These are phyloP conservation scores for Gossypium mustelinum DNA, from an alignment of 345 rosid species.

Conservation along the genomic window DNA sequence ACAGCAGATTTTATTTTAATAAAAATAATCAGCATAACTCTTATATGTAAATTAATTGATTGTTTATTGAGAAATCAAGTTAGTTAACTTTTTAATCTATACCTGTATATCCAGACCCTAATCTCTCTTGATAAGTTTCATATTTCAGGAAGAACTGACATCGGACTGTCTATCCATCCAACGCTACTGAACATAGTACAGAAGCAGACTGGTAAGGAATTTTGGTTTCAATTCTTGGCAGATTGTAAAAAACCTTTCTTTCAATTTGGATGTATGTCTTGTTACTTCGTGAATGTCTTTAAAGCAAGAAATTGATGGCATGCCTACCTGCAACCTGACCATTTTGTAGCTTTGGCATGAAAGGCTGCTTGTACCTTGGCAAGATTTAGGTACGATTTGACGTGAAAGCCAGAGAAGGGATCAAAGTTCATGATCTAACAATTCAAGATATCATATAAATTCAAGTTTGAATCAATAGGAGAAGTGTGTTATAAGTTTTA, in stretches of 20 bases:
- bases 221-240: neutral
- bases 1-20: conserved; percentile 12
- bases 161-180: conserved; percentile 29
- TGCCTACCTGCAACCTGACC: conserved; percentile 38
- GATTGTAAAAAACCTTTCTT: neutral
- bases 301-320: neutral
- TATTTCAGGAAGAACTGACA: conserved; percentile 35
- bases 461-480: neutral
- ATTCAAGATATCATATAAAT: neutral
- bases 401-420: conserved; percentile 39
- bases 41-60: neutral
- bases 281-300: neutral
- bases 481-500: neutral
- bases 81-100: neutral
- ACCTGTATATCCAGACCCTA: conserved; percentile 49
- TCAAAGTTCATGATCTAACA: conserved; percentile 33
- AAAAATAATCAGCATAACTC: neutral
- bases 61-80: neutral
- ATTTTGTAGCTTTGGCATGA: conserved; percentile 33
- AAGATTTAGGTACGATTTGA: conserved; percentile 33
- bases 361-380: conserved; percentile 40
- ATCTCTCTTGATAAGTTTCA: conserved; percentile 29
- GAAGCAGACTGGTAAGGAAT: conserved; percentile 2
- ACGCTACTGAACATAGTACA: conserved; percentile 8
- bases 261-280: neutral